Evolutionary conservation across 169 alveolate genomes (phyloP), one percentile per base, ranked within the genome.

Genomic region (Fabrea salina): DNA sequence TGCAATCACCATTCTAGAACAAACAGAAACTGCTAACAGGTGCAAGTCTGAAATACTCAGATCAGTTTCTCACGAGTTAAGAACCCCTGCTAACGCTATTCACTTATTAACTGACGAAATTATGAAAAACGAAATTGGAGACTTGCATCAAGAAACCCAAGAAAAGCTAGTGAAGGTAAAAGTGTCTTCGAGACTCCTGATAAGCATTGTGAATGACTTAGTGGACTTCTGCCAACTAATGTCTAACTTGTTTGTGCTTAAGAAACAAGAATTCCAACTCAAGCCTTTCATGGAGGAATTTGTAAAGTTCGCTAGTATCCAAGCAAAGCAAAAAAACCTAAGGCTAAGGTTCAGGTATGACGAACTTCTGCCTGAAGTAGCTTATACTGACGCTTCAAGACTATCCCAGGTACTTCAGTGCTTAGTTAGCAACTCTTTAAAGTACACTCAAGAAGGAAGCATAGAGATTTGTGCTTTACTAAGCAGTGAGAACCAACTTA

Each of bases 151-250:
- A n/a, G n/a, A n/a, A n/a, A n/a, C n/a, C n/a, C n/a, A 66, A 32
- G 54, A 41, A 4, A 43, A 30, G 7, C 4, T 66, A 5, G 51
- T 37, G 32, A 39, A 22, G 22, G 41, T 66, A 32, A 32, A 33
- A 16, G 35, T n/a, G 11, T 66, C 58, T 16, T 66, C 57, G 19
- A 66, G 30, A 5, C 30, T n/a, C 32, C 19, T 37, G 57, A 30
- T 66, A 22, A 37, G 35, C n/a, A n/a, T 66, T 19, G 35, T 66
- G n/a, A 66, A 66, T 66, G 76, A 66, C 30, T 66, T 66, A 66
- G 16, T 66, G 13, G 76, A 66, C 32, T 66, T 22, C n/a, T 32
- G 58, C 8, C n/a, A 66, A 30, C 19, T 66, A 22, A n/a, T 66
- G 22, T 25, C 51, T 19, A n/a, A n/a, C n/a, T n/a, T n/a, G n/a